phyloP scores from a whole-genome alignment of 768 basidiomycete species.

The Cubamyces sp. region DNA sequence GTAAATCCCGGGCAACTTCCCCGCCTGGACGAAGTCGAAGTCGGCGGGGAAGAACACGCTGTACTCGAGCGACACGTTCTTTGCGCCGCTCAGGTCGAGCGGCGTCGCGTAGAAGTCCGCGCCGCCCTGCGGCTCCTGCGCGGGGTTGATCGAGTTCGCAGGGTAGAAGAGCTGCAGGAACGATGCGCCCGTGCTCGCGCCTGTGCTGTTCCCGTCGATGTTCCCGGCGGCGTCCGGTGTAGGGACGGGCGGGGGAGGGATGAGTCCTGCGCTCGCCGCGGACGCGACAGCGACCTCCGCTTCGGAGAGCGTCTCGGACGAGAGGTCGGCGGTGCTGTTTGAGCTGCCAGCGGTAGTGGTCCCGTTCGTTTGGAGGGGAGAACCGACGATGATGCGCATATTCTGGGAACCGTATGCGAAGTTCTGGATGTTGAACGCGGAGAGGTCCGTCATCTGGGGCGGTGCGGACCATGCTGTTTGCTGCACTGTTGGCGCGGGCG shows the following conservation, averaged over 20 bases:
- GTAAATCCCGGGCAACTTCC: conserved; percentile 84
- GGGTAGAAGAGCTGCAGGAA: conserved; percentile 72
- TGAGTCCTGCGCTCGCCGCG: conserved; percentile 12
- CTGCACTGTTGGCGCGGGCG: conserved; percentile 13
- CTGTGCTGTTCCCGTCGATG: conserved; percentile 33
- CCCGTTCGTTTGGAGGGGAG: conserved; percentile 38
- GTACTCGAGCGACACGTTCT: conserved; percentile 63
- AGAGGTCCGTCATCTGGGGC: conserved; percentile 57
- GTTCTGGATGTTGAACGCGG: conserved; percentile 58
- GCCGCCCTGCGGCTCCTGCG: conserved; percentile 64
- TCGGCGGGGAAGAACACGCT: conserved; percentile 75
- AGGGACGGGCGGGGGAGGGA: conserved; percentile 22
- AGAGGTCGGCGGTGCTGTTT: neutral
- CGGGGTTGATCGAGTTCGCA: conserved; percentile 69
- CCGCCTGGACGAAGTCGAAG: conserved; percentile 80
- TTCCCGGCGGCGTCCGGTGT: conserved; percentile 36
- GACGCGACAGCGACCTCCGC: conserved; percentile 20
- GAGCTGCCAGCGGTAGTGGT: conserved; percentile 19
- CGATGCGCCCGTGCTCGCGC: conserved; percentile 23
- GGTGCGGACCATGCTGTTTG: conserved; percentile 54
- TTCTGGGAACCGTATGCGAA: conserved; percentile 61
- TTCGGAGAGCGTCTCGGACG: conserved; percentile 9
- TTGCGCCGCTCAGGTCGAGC: conserved; percentile 48
- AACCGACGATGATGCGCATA: conserved; percentile 54
- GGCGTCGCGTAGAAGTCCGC: conserved; percentile 68